Conservation (phyloP, 2,329 filamentous ascomycete genomes). For the Colletotrichum sp. region DNA sequence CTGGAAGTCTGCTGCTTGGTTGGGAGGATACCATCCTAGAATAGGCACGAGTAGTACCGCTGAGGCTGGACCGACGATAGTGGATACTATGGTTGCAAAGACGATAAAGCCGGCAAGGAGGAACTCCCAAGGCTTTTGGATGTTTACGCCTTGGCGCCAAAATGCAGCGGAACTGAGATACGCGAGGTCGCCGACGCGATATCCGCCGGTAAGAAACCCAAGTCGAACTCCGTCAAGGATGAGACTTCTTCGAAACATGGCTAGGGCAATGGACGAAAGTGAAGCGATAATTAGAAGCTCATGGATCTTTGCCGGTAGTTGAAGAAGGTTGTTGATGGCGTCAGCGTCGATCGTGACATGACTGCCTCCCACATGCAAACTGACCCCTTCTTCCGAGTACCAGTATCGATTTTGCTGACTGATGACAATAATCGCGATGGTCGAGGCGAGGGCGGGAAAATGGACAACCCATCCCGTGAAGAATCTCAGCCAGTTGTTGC, state of each 20-base stretch:
- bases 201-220: constrained; percentile 8
- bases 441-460: too few relatives aligned
- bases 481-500: too few relatives aligned
- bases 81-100: neutral
- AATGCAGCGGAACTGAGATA: neutral
- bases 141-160: neutral
- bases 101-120: neutral
- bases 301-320: neutral
- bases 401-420: too few relatives aligned
- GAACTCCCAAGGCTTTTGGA: neutral
- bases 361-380: too few relatives aligned
- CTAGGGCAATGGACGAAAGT: neutral
- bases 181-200: constrained; percentile 2
- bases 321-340: neutral
- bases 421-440: too few relatives aligned
- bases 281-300: constrained; percentile 3
- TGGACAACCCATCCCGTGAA: too few relatives aligned
- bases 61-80: constrained; percentile 5
- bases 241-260: neutral
- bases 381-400: too few relatives aligned
- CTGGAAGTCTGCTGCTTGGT: neutral
- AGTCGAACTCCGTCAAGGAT: neutral
- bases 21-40: neutral
- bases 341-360: neutral
- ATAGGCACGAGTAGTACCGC: neutral